Conservation (phyloP, 1,284 basidiomycete species). For the Ustilago esculenta region DNA sequence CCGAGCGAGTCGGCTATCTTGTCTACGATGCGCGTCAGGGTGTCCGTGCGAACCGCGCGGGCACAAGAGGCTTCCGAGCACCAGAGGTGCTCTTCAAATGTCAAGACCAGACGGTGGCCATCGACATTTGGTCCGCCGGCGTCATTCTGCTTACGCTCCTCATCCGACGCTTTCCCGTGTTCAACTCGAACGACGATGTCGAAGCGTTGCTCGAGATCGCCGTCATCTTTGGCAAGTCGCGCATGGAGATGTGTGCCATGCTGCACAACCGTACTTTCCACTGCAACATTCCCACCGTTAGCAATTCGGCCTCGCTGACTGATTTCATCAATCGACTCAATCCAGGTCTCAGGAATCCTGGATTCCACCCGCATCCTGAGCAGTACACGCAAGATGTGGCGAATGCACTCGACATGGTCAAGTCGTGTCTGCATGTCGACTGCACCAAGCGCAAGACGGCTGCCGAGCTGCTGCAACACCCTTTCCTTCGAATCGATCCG, state of each 20-base stretch:
- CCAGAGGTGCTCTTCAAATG: conserved; percentile 97
- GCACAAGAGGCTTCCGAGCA: conserved; percentile 94
- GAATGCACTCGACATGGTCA: conserved; percentile 59
- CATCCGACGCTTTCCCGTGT: conserved; percentile 89
- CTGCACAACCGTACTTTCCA: conserved; percentile 74
- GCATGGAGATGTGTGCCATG: conserved; percentile 86
- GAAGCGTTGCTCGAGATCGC: conserved; percentile 96
- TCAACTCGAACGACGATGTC: conserved; percentile 92
- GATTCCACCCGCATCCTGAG: conserved; percentile 53
- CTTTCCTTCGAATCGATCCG: conserved; percentile 47
- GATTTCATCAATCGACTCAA: conserved; percentile 61
- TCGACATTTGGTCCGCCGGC: conserved; percentile 96
- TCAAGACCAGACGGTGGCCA: conserved; percentile 86
- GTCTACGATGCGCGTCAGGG: conserved; percentile 71
- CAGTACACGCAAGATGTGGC: conserved; percentile 52
- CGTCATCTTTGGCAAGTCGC: conserved; percentile 81
- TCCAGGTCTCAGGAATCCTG: conserved; percentile 51
- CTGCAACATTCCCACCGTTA: conserved; percentile 56
- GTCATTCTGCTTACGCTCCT: conserved; percentile 92
- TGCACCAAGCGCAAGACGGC: conserved; percentile 61
- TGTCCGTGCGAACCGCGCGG: conserved; percentile 94
- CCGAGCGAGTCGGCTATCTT: conserved; percentile 61
- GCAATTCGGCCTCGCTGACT: conserved; percentile 39
- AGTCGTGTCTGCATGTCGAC: conserved; percentile 59
- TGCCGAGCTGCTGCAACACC: conserved; percentile 52